Evolutionary conservation across 176 grass and related monocot species (phyloP).

Genomic region (Thinopyrum elongatum): DNA sequence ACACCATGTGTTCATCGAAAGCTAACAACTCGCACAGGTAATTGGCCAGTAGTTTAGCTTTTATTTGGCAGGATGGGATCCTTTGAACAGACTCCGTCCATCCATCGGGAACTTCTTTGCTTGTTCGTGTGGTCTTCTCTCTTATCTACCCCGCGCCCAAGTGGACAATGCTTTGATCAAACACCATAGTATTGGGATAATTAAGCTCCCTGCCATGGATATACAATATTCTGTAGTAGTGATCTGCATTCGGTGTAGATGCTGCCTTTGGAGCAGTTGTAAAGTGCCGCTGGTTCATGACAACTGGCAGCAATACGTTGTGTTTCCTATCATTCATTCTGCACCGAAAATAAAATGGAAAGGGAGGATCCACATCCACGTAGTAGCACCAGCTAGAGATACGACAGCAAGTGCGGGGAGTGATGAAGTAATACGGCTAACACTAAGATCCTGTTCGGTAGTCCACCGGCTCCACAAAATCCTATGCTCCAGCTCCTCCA

Average conservation of each 20-base stretch:
- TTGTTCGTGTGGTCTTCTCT: not conserved
- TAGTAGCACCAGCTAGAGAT: no score
- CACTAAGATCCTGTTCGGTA: no score
- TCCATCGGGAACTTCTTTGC: not conserved
- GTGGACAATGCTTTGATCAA: not conserved
- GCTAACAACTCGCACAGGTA: not conserved
- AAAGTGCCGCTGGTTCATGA: not conserved
- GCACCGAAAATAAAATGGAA: no score
- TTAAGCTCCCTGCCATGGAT: not conserved
- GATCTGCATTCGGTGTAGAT: not conserved
- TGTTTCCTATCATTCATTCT: not conserved
- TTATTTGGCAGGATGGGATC: not conserved
- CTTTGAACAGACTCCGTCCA: constrained; percentile 12
- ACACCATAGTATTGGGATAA: not conserved
- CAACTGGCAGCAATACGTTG: not conserved
- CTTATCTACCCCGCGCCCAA: not conserved
- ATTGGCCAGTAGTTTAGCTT: no score
- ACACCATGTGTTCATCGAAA: not conserved
- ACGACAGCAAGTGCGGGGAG: no score
- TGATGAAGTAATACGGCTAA: no score
- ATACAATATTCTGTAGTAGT: no score
- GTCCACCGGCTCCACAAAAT: no score
- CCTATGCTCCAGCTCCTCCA: no score
- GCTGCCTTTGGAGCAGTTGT: not conserved
- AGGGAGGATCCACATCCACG: no score